These are phyloP conservation scores for Psidium friedrichsthalianum DNA, from an alignment of 345 rosid species.

Conservation along the genomic window DNA sequence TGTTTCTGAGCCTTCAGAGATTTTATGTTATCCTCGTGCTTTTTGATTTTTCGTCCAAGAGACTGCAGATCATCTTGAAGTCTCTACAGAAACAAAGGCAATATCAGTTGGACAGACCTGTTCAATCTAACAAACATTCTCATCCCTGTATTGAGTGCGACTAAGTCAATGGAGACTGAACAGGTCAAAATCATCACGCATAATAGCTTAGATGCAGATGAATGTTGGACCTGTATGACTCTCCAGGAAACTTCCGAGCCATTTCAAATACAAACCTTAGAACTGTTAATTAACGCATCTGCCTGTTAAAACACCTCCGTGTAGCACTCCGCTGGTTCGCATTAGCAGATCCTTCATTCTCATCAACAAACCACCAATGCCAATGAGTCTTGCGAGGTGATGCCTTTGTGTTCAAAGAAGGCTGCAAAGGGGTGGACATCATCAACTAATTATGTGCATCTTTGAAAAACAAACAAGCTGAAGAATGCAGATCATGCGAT, in stretches of 20 bases:
- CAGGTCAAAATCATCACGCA: background rate
- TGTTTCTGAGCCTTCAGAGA: constrained; percentile 35
- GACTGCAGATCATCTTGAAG: constrained; percentile 59
- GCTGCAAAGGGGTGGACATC: background rate
- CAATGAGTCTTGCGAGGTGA: constrained; percentile 15
- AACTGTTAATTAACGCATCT: constrained; percentile 19
- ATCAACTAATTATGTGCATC: background rate
- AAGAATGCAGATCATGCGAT: background rate
- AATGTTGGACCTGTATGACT: background rate
- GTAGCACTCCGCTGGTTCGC: constrained; percentile 20
- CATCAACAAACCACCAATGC: constrained; percentile 22
- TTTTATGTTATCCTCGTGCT: constrained; percentile 46
- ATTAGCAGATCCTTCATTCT: constrained; percentile 8
- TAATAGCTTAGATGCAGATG: background rate
- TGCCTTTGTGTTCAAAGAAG: background rate
- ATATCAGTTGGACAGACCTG: background rate
- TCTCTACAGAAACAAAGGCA: constrained; percentile 23
- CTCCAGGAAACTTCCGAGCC: background rate
- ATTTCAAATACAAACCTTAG: constrained; percentile 19
- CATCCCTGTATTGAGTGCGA: background rate
- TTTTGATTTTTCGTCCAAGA: constrained; percentile 56
- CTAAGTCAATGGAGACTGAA: background rate
- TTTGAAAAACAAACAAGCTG: background rate
- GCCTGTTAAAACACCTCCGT: constrained; percentile 30
- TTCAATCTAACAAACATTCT: background rate